Conservation (phyloP, 805 yeast genomes). For the Candida wancherniae region DNA sequence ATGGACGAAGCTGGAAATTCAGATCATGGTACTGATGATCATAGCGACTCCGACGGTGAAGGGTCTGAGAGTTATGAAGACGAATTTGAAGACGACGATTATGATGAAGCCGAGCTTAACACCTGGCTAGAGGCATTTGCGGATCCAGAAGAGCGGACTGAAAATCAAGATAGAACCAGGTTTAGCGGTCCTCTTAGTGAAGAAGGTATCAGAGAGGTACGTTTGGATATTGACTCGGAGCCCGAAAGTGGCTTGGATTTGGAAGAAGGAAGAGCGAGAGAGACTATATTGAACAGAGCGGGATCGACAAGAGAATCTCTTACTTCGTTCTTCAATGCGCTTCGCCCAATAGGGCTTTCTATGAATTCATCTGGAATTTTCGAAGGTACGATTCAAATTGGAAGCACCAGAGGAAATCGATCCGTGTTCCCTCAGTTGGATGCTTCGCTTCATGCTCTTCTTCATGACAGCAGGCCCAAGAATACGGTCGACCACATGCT, state of each 20-base stretch:
- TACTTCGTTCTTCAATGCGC: conserved; percentile 23
- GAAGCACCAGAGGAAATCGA: conserved; percentile 1
- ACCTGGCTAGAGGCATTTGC: conserved; percentile 39
- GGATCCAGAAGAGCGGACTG: conserved; percentile 18
- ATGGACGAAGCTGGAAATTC: too few species aligned
- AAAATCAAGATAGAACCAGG: conserved; percentile 4
- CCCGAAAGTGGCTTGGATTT: conserved; percentile 9
- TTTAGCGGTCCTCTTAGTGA: conserved; percentile 15
- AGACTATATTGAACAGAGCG: conserved; percentile 5
- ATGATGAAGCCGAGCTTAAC: conserved; percentile 35
- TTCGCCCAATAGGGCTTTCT: conserved; percentile 18
- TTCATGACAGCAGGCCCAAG: conserved; percentile 11
- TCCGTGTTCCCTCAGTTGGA: conserved; percentile 19
- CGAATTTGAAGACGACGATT: conserved; percentile 21
- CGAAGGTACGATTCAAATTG: conserved; percentile 6
- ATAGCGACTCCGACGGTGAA: conserved; percentile 21
- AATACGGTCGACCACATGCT: conserved; percentile 18
- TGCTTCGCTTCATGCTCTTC: conserved; percentile 20
- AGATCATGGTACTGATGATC: too few species aligned
- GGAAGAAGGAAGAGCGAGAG: conserved; percentile 11
- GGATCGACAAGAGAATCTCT: conserved; percentile 20
- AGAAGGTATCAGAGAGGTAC: conserved; percentile 12
- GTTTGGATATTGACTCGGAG: conserved; percentile 17
- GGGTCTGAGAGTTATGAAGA: conserved; percentile 21
- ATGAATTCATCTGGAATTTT: conserved; percentile 6